Base-by-base conservation (phyloP, 257 asterid species). In the Datura wrightii region DNA sequence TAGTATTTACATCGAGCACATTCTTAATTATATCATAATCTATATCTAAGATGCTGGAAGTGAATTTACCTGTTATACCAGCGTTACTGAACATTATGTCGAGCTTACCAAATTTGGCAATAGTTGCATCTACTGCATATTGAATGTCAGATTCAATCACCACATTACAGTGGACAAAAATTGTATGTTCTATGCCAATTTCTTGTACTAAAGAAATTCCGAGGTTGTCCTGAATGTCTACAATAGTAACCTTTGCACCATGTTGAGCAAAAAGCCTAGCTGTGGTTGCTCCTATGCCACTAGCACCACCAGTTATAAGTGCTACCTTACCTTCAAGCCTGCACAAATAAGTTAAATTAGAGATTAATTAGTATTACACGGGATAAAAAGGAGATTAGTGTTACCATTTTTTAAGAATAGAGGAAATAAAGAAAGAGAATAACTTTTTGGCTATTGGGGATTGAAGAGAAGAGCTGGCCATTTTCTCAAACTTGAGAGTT, bases 11-110 rank as follows among this genome's bases (percentile, higher is more conserved):
- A 24, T 82, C 60, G 56, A 60, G 62, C 3, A 82, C 78, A 0
- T 5, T 4, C 7, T 44, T 59, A 3, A 82, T 58, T 1, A 1
- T 46, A 4, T 81, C 60, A 8, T 81, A 19, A 48, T 81, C 46
- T 10, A 37, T 7, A 0, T 62, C 78, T 1, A 41, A 2, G 24
- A 82, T 82, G 31, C 44, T 62, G 6, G 76, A 4, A 5, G 1
- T 3, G 10, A 14, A 9, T 3, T 14, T 59, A 13, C 74, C 84
- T 0, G 0, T 0, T 44, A 41, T 2, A 42, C 76, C 58, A 14
- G 59, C 84, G 3, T 80, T 80, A 66, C 84, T 80, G 14, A 80
- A 80, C 59, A 80, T 59, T 36, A 80, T 59, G 44, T 80, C 84
- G 8, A 80, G 84, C 74, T 59, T 42, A 41, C 76, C 74, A 6